These are phyloP conservation scores for Coleophoma cylindrospora DNA, from an alignment of 2,329 filamentous ascomycete genomes.

Conservation along the genomic window DNA sequence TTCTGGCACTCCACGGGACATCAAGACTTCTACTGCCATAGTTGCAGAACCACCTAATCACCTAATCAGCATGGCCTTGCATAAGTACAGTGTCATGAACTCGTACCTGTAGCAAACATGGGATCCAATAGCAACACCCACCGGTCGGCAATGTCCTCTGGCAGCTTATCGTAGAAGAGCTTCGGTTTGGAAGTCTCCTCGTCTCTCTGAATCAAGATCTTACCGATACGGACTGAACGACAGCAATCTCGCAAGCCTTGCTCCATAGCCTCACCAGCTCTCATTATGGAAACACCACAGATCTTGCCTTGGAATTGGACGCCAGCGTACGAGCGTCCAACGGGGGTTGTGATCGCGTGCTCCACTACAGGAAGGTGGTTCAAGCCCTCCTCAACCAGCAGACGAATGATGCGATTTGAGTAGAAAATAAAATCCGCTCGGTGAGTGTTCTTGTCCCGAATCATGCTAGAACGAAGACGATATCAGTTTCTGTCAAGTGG, in stretches of 20 bases:
- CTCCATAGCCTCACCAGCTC: constrained; percentile 97
- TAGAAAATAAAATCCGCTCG: constrained; percentile 99
- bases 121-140: constrained; percentile 95
- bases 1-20: constrained; percentile 84
- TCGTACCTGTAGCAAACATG: constrained; percentile 94
- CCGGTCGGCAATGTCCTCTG: constrained; percentile 83
- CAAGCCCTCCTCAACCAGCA: constrained; percentile 93
- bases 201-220: constrained; percentile 96
- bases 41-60: constrained; percentile 80
- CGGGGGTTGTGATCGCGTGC: constrained; percentile 84
- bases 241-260: constrained; percentile 95
- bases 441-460: constrained; percentile 83
- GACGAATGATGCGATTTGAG: constrained; percentile 94
- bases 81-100: background rate
- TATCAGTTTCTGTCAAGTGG: too few relatives aligned
- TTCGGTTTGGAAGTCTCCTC: constrained; percentile 91
- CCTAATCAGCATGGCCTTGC: constrained; percentile 1
- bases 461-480: constrained; percentile 61
- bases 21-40: constrained; percentile 94
- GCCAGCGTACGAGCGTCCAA: constrained; percentile 81
- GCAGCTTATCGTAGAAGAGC: constrained; percentile 96
- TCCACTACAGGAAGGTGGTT: constrained; percentile 93
- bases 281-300: constrained; percentile 97
- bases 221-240: constrained; percentile 94
- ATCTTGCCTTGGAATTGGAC: constrained; percentile 98